Base-by-base conservation (phyloP, 1,139 yeast genomes). In the Pneumocystis wakefieldiae region DNA sequence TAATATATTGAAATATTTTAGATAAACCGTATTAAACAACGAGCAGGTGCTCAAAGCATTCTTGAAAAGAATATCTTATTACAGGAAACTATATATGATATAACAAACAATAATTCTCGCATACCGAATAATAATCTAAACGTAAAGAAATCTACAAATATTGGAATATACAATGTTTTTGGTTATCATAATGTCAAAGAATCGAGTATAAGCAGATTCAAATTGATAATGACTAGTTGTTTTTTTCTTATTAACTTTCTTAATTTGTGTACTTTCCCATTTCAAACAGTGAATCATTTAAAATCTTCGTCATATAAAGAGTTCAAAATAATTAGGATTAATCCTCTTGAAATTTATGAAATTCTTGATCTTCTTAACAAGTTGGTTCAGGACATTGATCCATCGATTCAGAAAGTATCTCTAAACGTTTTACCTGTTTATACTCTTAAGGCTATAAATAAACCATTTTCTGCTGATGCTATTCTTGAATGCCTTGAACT, bases 51-150 rank as follows among this genome's bases (percentile, higher is more conserved):
- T 72, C 85, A 87, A 71, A 84, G 83, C 69, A 92, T 90, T 29
- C 78, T 92, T 69, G 96, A 91, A 76, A 98, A 92, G 73, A 98
- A 94, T 70, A 98, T 98, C 29, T 82, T 92, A 57, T 81, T 89
- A 60, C 83, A 71, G 63, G 76, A 79, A 65, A 87, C 87, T 60
- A 97, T 92, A 59, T 48, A 48, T 12, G n/a, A 48, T 48, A 48
- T 61, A 4, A 41, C 62, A 35, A 62, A 61, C 17, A 64, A 60
- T 36, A 64, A 60, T 48, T 64, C 65, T 55, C 63, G 61, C 10
- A 62, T 58, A 28, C 66, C 61, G n/a, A 63, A 58, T 24, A 65
- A 64, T 17, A 61, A 48, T 57, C 53, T 62, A 29, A 58, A 61
- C 4, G 39, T 57, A 5, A 57, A 55, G 39, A 62, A 62, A 59